Evolutionary conservation across 495 filamentous ascomycete genomes (phyloP), one percentile per base, ranked within the genome.

Genomic region (Gamarada debralockiae): DNA sequence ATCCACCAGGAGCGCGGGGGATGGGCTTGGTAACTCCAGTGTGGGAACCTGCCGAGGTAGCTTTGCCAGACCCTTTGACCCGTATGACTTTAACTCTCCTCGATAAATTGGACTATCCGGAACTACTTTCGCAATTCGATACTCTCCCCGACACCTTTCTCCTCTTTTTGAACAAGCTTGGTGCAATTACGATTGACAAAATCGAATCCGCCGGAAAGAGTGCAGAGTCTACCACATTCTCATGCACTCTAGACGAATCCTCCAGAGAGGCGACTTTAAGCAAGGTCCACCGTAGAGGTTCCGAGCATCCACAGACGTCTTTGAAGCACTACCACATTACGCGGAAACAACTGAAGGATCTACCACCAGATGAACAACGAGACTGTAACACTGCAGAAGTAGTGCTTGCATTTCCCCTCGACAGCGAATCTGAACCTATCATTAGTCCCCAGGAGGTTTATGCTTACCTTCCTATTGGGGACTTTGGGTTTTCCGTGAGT

Each of bases 381-480:
- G 15, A 27, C 20, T 37, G 21, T 31, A 17, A 43, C 20, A 38
- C 40, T 31, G 24, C 50, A 31, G 42, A 45, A 24, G 38, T 55
- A 10, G 43, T 55, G 3, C 45, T 55, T 31, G 52, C 52, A 9
- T 55, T 55, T 34, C 52, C 52, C 20, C 4, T 55, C 3, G 51
- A 53, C 14, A 41, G 3, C 4, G 13, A 45, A 37, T 8, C 1
- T 5, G 23, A 25, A 15, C 43, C 52, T 5, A 23, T 55, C 14
- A 55, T 55, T 27, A 20, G 21, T 2, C 33, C 18, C 15, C 52
- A 55, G 27, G 21, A 48, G 14, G 43, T 55, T 6, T 55, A 36
- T 49, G 52, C 43, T 39, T 55, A 23, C 29, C 37, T 55, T 20
- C 52, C 52, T 25, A 5, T 55, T 41, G 18, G 44, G 18, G 3